Evolutionary conservation across 768 basidiomycete genomes (phyloP), one percentile per base, ranked within the genome.

Genomic region (Suillus subalutaceus): DNA sequence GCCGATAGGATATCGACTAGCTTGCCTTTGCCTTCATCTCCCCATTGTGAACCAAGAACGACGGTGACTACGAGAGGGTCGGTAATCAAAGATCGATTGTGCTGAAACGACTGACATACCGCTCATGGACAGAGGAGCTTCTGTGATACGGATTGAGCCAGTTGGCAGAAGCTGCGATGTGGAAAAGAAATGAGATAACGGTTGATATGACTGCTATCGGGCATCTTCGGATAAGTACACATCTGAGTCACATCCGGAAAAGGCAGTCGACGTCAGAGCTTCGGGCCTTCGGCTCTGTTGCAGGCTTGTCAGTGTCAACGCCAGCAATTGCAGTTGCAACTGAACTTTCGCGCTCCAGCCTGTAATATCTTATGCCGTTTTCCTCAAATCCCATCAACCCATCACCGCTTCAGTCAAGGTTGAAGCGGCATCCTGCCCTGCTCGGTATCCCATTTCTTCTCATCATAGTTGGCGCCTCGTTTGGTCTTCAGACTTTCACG

Each of bases 1-100:
- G 91, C 93, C 46, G 96, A 87, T 69, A 99, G 86, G 74, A 99
- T 94, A 77, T 99, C 97, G 66, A 97, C 97, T 64, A 99, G 88
- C 81, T 99, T 99, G 18, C 94, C 94, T 78, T 94, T 93, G 70
- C 94, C 93, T 78, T 95, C 94, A 75, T 96, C 94, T 56, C 94
- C 94, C 94, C 94, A 96, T 74, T 96, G 94, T 43, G 92, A 80
- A 44, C 94, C 94, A 60, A 96, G 85, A 65, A 96, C 92, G 69
- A 92, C 92, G 62, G 89, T 88, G 68, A 84, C 87, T 82, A 72
- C 3, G 9, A 26, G 12, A 7, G 15, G 62, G 68, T 77, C 20
- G 61, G 53, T 46, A 6, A 55, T 65, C 60, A 30, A 68, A 52
- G 57, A 67, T 53, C 58, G 64, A 68, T 40, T 57, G 10, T 16